Conservation (phyloP, 768 basidiomycete genomes). For the Erythrobasidium yunnanense region DNA sequence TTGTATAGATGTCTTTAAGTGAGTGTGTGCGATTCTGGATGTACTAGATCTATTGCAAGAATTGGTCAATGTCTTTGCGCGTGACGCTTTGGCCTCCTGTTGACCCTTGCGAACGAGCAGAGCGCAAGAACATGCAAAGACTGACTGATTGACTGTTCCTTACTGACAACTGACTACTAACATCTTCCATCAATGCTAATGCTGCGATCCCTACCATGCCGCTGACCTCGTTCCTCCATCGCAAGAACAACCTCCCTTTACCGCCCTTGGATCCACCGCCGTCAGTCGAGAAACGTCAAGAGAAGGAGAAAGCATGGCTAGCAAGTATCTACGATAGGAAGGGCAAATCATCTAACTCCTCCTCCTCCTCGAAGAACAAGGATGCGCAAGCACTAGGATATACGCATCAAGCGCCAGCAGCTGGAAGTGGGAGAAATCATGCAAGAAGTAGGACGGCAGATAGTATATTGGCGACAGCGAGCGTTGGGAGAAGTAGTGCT, state of each 20-base stretch:
- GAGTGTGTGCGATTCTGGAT: too few species aligned
- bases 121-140: too few species aligned
- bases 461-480: neutral
- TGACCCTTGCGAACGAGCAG: too few species aligned
- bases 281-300: neutral
- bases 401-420: neutral
- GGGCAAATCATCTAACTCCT: neutral
- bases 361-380: neutral
- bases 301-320: constrained; percentile 22
- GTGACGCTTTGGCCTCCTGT: too few species aligned
- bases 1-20: neutral
- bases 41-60: too few species aligned
- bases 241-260: neutral
- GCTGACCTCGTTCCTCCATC: neutral
- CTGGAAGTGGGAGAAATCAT: neutral
- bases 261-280: constrained; percentile 5
- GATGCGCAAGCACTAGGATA: neutral
- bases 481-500: neutral
- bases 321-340: neutral
- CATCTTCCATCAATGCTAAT: too few species aligned
- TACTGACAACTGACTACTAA: too few species aligned
- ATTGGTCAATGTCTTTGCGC: too few species aligned
- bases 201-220: neutral
- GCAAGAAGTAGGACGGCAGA: neutral
- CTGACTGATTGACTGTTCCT: too few species aligned